These are phyloP conservation scores for Moringa oleifera DNA, from an alignment of 345 rosid genomes.

Conservation along the genomic window DNA sequence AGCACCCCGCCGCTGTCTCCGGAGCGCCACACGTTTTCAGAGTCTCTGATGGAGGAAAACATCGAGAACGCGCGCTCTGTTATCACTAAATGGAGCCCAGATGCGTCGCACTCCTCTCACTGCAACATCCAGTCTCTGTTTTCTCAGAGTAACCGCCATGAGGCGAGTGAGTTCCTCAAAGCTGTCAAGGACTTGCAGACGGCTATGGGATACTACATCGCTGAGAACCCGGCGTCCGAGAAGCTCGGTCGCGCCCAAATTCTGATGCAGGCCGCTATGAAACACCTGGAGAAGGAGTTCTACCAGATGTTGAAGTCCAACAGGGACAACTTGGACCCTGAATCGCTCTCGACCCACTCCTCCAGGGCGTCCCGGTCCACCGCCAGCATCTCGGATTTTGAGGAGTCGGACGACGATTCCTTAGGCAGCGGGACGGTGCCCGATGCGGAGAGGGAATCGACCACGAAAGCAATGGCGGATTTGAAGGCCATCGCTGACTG, in stretches of 20 bases:
- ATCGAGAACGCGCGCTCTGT: slow-evolving; percentile 35
- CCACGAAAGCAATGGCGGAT: slow-evolving; percentile 27
- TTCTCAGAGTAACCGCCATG: slow-evolving; percentile 32
- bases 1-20: slow-evolving; percentile 30
- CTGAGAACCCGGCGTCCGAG: slow-evolving; percentile 30
- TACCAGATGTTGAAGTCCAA: slow-evolving; percentile 40
- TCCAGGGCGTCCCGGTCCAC: slow-evolving; percentile 11
- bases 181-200: slow-evolving; percentile 44
- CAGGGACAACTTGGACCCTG: slow-evolving; percentile 42
- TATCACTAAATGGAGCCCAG: slow-evolving; percentile 35
- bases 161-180: slow-evolving; percentile 48
- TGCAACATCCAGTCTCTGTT: slow-evolving; percentile 37
- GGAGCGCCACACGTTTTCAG: slow-evolving; percentile 41
- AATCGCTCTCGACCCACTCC: slow-evolving; percentile 42
- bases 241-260: slow-evolving; percentile 51
- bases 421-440: slow-evolving; percentile 1
- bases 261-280: slow-evolving; percentile 60
- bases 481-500: slow-evolving; percentile 61
- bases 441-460: neutral
- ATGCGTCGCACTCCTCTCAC: slow-evolving; percentile 2
- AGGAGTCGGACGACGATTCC: neutral
- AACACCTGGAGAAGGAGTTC: slow-evolving; percentile 48
- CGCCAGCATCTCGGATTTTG: slow-evolving; percentile 22
- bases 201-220: slow-evolving; percentile 48
- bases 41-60: slow-evolving; percentile 46